These are phyloP conservation scores for Thermochaetoides thermophila DNA, from an alignment of 495 filamentous ascomycete species.

Conservation along the genomic window DNA sequence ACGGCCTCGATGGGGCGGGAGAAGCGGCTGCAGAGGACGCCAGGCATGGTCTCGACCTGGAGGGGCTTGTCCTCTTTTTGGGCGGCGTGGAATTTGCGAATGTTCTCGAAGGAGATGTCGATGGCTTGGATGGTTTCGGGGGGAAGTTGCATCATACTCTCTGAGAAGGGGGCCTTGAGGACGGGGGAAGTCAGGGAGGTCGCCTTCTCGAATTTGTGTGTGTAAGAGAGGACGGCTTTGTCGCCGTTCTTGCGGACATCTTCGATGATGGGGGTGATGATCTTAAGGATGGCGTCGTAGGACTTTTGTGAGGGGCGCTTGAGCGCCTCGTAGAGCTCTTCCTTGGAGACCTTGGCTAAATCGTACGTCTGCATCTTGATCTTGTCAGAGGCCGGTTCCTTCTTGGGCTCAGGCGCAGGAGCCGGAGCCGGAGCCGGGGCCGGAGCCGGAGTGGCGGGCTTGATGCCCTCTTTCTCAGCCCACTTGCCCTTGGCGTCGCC, in stretches of 20 bases:
- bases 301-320: constrained; percentile 86
- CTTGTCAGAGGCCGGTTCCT: constrained; percentile 40
- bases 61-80: constrained; percentile 70
- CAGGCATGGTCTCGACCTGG: constrained; percentile 90
- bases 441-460: constrained; percentile 26
- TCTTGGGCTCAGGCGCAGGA: constrained; percentile 21
- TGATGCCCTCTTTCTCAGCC: constrained; percentile 67
- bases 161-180: constrained; percentile 71
- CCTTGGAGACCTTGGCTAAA: constrained; percentile 41
- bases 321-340: constrained; percentile 53
- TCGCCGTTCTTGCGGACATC: constrained; percentile 71
- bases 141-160: constrained; percentile 68
- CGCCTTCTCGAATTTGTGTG: constrained; percentile 94
- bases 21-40: constrained; percentile 88
- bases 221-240: constrained; percentile 75
- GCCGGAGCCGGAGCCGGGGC: constrained; percentile 27
- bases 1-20: constrained; percentile 84
- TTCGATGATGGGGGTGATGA: constrained; percentile 81
- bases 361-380: constrained; percentile 75
- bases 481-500: constrained; percentile 88
- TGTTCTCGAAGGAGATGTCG: constrained; percentile 85
- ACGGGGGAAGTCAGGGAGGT: constrained; percentile 79
- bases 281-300: constrained; percentile 72
- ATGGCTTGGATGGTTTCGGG: constrained; percentile 79
- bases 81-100: constrained; percentile 80